These are phyloP conservation scores for Sarcodon sp. DNA, from an alignment of 768 basidiomycete species.

Conservation along the genomic window DNA sequence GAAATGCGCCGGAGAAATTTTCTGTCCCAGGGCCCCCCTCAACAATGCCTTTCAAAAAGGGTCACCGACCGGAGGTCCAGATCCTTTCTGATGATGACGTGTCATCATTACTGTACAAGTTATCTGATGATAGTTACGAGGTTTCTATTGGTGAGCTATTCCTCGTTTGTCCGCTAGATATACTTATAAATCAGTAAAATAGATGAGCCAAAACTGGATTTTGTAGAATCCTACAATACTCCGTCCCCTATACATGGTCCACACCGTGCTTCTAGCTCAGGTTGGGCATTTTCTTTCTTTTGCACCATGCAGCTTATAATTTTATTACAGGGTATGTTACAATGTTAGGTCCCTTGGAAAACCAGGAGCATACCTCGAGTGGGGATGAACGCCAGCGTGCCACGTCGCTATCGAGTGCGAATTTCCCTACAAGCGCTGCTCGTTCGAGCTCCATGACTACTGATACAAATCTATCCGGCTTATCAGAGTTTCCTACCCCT, in stretches of 20 bases:
- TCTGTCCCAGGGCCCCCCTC: conserved; percentile 9
- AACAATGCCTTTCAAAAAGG: conserved; percentile 16
- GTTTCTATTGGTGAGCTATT: conserved; percentile 16
- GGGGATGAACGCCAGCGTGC: conserved; percentile 4
- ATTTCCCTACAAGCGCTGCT: conserved; percentile 17
- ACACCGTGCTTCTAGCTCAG: conserved; percentile 20
- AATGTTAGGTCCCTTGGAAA: conserved; percentile 9
- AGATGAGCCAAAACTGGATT: conserved; percentile 38
- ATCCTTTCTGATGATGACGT: conserved; percentile 19
- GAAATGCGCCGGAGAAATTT: conserved; percentile 1
- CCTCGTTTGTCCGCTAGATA: neutral
- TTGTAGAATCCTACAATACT: conserved; percentile 35
- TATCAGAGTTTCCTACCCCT: conserved; percentile 64
- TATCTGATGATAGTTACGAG: conserved; percentile 26
- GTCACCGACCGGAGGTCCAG: conserved; percentile 12
- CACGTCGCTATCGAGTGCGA: conserved; percentile 7
- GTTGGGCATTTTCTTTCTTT: neutral
- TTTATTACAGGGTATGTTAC: no score
- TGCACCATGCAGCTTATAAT: no score
- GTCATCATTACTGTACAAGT: conserved; percentile 18
- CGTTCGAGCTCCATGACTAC: conserved; percentile 51
- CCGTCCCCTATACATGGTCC: conserved; percentile 29
- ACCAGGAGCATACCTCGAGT: conserved; percentile 1
- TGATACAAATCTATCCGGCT: conserved; percentile 52
- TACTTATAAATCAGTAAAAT: neutral